Conservation (phyloP, 2,329 filamentous ascomycete genomes). For the Leptographium procerum region DNA sequence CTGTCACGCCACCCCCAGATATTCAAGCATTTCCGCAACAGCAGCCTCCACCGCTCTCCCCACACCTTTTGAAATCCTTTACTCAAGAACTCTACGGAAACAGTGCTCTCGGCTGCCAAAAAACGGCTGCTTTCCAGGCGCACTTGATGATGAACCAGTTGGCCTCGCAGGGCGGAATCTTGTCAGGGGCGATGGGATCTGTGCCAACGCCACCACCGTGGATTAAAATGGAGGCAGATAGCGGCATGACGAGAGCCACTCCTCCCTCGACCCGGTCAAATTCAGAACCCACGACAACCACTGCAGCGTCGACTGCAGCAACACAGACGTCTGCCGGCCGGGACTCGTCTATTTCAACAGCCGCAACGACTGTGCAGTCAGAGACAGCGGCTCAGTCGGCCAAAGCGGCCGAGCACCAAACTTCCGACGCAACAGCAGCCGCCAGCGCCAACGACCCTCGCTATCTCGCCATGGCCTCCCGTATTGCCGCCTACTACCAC, state of each 20-base stretch:
- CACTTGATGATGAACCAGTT: conserved; percentile 8
- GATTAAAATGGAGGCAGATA: neutral
- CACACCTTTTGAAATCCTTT: conserved; percentile 13
- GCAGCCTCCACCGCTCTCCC: conserved; percentile 10
- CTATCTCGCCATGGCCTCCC: conserved; percentile 33
- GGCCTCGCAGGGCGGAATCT: neutral
- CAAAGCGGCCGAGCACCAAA: neutral
- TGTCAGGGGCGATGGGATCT: neutral
- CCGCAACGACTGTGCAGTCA: neutral
- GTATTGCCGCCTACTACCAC: conserved; percentile 37
- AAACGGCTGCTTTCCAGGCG: conserved; percentile 4
- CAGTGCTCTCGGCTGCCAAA: conserved; percentile 1
- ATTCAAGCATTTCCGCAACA: conserved; percentile 20
- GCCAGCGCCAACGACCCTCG: conserved; percentile 24
- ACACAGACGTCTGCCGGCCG: neutral
- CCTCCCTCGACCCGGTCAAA: neutral
- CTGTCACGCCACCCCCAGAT: conserved; percentile 28
- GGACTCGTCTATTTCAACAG: neutral
- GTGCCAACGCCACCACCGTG: neutral
- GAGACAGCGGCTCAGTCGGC: neutral
- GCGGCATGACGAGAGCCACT: neutral
- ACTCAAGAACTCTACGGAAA: conserved; percentile 13
- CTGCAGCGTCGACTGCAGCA: neutral
- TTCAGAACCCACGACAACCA: neutral
- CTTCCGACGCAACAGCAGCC: conserved; percentile 1